phyloP scores from a whole-genome alignment of 257 asterid genomes.

The Jacaranda mimosifolia region DNA sequence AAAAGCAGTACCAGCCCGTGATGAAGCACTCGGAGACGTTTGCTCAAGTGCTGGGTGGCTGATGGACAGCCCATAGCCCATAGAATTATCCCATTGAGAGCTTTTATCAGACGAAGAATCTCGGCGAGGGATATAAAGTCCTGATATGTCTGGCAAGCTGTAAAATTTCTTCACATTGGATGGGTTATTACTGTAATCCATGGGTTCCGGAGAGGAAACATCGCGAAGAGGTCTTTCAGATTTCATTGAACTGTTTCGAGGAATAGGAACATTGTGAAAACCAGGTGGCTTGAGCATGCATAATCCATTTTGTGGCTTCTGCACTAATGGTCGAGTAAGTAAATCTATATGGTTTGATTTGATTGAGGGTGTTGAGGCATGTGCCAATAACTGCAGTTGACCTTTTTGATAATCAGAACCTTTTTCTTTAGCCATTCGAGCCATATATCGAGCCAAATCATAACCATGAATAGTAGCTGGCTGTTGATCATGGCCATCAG shows the following conservation, averaged over 20 bases:
- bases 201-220: conserved; percentile 53
- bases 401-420: conserved; percentile 36
- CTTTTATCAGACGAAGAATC: conserved; percentile 57
- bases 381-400: conserved; percentile 38
- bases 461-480: conserved; percentile 93
- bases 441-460: conserved; percentile 61
- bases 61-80: conserved; percentile 55
- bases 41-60: conserved; percentile 53
- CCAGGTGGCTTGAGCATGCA: conserved; percentile 83
- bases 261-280: conserved; percentile 73
- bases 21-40: conserved; percentile 45
- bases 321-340: conserved; percentile 53
- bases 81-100: conserved; percentile 52
- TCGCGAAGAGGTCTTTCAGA: conserved; percentile 61
- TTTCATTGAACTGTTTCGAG: conserved; percentile 79
- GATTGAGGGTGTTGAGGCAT: conserved; percentile 49
- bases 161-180: conserved; percentile 71
- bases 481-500: conserved; percentile 73
- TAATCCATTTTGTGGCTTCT: conserved; percentile 68
- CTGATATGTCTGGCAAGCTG: conserved; percentile 93
- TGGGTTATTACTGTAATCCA: conserved; percentile 49
- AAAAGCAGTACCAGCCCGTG: conserved; percentile 59
- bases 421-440: conserved; percentile 41
- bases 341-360: conserved; percentile 53
- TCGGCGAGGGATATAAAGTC: conserved; percentile 65